Conservation (phyloP, 1,139 yeast species). For the Eremothecium cymbalariae region DNA sequence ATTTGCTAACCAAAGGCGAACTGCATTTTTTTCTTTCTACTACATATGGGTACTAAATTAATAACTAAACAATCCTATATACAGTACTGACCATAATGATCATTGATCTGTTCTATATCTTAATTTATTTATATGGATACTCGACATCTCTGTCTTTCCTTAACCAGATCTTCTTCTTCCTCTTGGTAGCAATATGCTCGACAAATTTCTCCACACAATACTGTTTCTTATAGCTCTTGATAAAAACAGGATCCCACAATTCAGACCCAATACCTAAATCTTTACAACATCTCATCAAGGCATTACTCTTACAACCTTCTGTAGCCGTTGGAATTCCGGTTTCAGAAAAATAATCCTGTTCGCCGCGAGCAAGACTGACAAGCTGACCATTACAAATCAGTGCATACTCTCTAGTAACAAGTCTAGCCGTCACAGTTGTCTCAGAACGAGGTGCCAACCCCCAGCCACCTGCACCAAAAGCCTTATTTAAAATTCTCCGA, state of each 20-base stretch:
- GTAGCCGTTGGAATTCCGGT: constrained; percentile 90
- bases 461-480: constrained; percentile 99
- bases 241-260: constrained; percentile 92
- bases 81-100: not conserved
- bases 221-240: constrained; percentile 66
- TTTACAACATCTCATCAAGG: constrained; percentile 95
- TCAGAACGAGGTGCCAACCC: constrained; percentile 92
- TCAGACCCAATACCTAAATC: constrained; percentile 96
- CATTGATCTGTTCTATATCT: not conserved
- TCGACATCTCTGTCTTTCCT: constrained; percentile 71
- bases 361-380: constrained; percentile 91
- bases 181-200: constrained; percentile 72
- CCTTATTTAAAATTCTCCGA: constrained; percentile 74
- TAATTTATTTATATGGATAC: constrained; percentile 58
- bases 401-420: constrained; percentile 83
- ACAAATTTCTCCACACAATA: constrained; percentile 79
- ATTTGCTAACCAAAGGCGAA: too few relatives aligned
- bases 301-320: constrained; percentile 95
- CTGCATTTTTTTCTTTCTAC: constrained; percentile 2
- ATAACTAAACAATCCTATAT: not conserved
- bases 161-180: constrained; percentile 87
- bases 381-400: constrained; percentile 79
- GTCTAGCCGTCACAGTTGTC: constrained; percentile 56
- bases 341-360: constrained; percentile 84
- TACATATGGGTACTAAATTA: not conserved